Conservation (phyloP, 1,139 yeast species). For the Sugiyamaella novakii region DNA sequence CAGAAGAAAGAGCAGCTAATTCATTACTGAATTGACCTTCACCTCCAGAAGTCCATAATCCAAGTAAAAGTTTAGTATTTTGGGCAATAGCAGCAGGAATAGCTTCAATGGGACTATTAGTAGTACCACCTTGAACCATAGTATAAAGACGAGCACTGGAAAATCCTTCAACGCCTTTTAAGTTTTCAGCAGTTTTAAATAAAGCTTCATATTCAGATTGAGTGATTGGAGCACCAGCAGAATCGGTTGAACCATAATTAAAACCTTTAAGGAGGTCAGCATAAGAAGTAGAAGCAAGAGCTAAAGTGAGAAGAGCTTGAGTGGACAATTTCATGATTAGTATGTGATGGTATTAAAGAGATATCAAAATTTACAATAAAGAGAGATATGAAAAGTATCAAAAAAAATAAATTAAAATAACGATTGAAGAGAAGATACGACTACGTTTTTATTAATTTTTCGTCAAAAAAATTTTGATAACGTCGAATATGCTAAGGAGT, state of each 20-base stretch:
- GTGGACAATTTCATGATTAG: not conserved
- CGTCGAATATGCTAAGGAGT: too few species aligned
- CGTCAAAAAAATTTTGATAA: too few species aligned
- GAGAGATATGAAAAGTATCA: not conserved
- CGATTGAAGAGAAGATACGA: not conserved
- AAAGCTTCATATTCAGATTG: conserved; percentile 36
- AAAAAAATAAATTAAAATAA: too few species aligned
- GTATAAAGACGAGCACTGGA: conserved; percentile 34
- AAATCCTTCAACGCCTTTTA: conserved; percentile 29
- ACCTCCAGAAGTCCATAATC: conserved; percentile 41
- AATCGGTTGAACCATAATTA: conserved; percentile 33
- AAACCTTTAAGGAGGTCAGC: conserved; percentile 25
- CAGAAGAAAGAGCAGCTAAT: conserved; percentile 36
- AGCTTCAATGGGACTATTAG: conserved; percentile 36
- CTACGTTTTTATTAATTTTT: too few species aligned
- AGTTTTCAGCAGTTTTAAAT: conserved; percentile 28
- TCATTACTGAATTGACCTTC: conserved; percentile 38
- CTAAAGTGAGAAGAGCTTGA: conserved; percentile 26
- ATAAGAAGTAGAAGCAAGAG: conserved; percentile 11
- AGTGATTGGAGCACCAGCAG: conserved; percentile 27
- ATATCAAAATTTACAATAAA: not conserved
- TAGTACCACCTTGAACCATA: conserved; percentile 35
- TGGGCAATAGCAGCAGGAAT: conserved; percentile 41
- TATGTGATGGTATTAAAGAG: too few species aligned
- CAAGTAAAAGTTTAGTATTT: conserved; percentile 39